Conservation (phyloP, 306 rosid species). For the Senna siamea region DNA sequence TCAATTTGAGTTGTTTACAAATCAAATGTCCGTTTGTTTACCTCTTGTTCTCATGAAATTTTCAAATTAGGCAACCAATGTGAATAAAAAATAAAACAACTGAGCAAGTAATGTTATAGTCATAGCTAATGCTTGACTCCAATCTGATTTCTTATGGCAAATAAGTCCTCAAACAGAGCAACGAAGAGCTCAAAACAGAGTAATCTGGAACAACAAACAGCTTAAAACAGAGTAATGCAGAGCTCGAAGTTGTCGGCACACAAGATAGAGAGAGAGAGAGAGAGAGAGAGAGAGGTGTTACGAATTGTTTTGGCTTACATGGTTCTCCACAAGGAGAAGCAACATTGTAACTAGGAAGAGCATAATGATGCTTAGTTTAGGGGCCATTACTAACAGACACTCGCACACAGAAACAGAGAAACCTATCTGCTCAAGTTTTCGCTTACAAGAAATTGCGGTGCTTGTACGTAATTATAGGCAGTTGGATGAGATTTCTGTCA, state of each 20-base stretch:
- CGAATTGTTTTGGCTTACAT: conserved; percentile 47
- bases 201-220: no score
- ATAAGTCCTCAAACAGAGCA: neutral
- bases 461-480: conserved; percentile 32
- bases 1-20: no score
- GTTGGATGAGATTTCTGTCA: conserved; percentile 7
- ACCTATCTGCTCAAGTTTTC: conserved; percentile 6
- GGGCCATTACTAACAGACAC: conserved; percentile 45
- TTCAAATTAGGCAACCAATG: neutral
- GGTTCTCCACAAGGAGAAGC: conserved; percentile 42
- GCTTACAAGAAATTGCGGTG: neutral
- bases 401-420: neutral
- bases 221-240: conserved; percentile 11
- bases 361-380: conserved; percentile 4
- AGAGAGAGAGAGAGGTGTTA: conserved; percentile 2
- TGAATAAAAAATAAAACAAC: neutral
- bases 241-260: neutral
- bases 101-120: neutral
- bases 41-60: neutral
- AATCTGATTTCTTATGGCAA: neutral
- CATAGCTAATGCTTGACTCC: no score
- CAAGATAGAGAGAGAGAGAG: conserved; percentile 6
- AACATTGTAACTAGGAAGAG: conserved; percentile 33
- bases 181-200: neutral
- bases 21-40: no score